A percentile compares a stretch with the other conserved stretches of the same genome.
These are phyloP conservation scores for Kockiozyma suomiensis DNA, from an alignment of 805 yeast species.

Conservation along the genomic window DNA sequence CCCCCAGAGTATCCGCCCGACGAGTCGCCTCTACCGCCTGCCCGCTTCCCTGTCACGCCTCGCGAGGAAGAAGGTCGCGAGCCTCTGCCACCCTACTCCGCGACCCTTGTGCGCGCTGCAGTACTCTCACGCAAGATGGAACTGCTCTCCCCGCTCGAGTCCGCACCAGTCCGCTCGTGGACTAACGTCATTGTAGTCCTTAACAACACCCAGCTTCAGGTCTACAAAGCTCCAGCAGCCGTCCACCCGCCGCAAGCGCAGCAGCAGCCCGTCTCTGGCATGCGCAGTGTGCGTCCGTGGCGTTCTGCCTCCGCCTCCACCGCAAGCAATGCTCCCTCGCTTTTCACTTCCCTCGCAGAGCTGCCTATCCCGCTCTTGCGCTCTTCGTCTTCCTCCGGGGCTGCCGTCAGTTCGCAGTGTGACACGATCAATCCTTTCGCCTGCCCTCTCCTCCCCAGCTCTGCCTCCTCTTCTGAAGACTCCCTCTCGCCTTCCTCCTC, in stretches of 20 bases:
- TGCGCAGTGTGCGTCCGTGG: neutral
- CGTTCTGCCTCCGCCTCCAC: conserved; percentile 14
- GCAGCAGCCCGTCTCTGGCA: neutral
- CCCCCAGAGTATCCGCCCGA: conserved; percentile 22
- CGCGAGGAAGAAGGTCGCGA: conserved; percentile 45
- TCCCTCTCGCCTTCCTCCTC: conserved; percentile 21
- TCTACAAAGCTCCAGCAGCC: conserved; percentile 48
- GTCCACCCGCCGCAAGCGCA: neutral
- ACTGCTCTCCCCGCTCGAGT: conserved; percentile 76
- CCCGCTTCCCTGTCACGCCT: conserved; percentile 26
- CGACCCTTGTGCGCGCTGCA: conserved; percentile 66
- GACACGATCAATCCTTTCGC: conserved; percentile 26
- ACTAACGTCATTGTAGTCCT: conserved; percentile 65
- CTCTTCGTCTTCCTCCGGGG: conserved; percentile 10
- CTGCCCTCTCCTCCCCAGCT: neutral
- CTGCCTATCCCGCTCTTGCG: conserved; percentile 9
- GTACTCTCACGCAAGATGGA: conserved; percentile 67
- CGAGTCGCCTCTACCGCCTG: conserved; percentile 17
- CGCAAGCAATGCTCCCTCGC: conserved; percentile 2
- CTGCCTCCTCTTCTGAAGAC: conserved; percentile 6
- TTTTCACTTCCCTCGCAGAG: conserved; percentile 3
- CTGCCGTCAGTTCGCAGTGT: neutral
- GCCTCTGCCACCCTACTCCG: conserved; percentile 62
- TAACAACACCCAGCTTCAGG: conserved; percentile 82
- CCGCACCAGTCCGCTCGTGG: conserved; percentile 72